Evolutionary conservation across 179 eudicot genomes (phyloP), one percentile per base, ranked within the genome.

Genomic region (Vitellaria paradoxa): DNA sequence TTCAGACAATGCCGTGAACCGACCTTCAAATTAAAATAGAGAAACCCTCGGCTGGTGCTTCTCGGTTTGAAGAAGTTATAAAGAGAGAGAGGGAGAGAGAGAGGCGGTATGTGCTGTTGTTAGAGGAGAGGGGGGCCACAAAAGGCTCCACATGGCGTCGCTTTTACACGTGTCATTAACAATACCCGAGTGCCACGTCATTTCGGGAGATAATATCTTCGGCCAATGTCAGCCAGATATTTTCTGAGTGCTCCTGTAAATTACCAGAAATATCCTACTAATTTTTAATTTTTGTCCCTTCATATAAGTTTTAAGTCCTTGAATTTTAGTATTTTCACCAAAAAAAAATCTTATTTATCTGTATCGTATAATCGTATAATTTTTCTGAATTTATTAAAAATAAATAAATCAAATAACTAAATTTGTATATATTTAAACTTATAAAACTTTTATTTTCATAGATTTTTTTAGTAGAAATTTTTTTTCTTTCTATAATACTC

Each of bases 141-240:
- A 45, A n/a, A 30, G 74, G 80, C 61, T 71, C 76, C 83, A 83
- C 86, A 56, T 70, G 78, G 80, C 70, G 72, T 47, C 81, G 77
- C 86, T 83, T 83, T 77, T 73, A 83, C 81, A 83, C 83, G 81
- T 83, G 83, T 69, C 77, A 65, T 47, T 40, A 37, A 55, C 9
- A 60, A 13, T 56, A 12, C 18, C 37, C 1, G 40, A 30, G 57
- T 49, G 77, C 78, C 86, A 80, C 77, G 81, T 77, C 83, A 77
- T 50, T 59, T 10, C 2, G 53, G n/a, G 49, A 4, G 81, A 74
- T 83, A 72, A 75, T 52, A 76, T 77, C 79, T 74, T 75, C 2
- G 53, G 72, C 70, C 18, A 69, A 42, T 80, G 78, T 76, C 81
- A 73, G 77, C 80, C 84, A 81, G 84, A 84, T 84, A 78, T 81